Conservation (phyloP, 1,284 basidiomycete genomes). For the Cerrena zonata region DNA sequence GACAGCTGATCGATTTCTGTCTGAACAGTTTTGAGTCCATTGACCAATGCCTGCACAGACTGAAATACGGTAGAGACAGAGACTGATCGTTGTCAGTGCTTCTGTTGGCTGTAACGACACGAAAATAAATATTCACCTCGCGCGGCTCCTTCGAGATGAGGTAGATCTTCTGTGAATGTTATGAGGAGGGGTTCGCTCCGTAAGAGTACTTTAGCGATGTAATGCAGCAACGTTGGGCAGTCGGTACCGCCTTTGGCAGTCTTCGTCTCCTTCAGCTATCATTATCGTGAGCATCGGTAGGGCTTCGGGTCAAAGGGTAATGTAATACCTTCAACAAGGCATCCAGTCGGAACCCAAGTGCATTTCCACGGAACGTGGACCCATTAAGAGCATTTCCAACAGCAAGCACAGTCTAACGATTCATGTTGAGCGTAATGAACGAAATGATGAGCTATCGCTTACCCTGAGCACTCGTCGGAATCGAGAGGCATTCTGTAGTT, state of each 20-base stretch:
- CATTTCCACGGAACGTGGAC: conserved; percentile 78
- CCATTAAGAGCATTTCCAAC: conserved; percentile 82
- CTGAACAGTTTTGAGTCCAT: conserved; percentile 54
- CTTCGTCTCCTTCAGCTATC: conserved; percentile 78
- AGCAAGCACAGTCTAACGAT: conserved; percentile 55
- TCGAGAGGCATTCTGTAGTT: conserved; percentile 63
- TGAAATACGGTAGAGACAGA: conserved; percentile 61
- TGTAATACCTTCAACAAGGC: conserved; percentile 68
- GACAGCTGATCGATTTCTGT: conserved; percentile 48
- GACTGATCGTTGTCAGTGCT: conserved; percentile 38
- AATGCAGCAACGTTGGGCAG: conserved; percentile 85
- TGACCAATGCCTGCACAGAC: conserved; percentile 52
- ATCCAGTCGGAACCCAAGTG: conserved; percentile 78
- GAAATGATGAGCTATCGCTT: conserved; percentile 14
- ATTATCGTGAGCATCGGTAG: conserved; percentile 3
- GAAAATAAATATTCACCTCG: conserved; percentile 51
- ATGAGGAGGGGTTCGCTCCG: conserved; percentile 62
- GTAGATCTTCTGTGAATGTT: conserved; percentile 76
- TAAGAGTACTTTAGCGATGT: conserved; percentile 72
- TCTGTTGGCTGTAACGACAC: neutral
- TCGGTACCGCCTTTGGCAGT: conserved; percentile 60
- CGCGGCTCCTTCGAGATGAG: conserved; percentile 77
- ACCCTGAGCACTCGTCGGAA: conserved; percentile 73
- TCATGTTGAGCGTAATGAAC: conserved; percentile 2
- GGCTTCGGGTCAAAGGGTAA: neutral